These are phyloP conservation scores for Lachancea meyersii DNA, from an alignment of 805 yeast species.

Conservation along the genomic window DNA sequence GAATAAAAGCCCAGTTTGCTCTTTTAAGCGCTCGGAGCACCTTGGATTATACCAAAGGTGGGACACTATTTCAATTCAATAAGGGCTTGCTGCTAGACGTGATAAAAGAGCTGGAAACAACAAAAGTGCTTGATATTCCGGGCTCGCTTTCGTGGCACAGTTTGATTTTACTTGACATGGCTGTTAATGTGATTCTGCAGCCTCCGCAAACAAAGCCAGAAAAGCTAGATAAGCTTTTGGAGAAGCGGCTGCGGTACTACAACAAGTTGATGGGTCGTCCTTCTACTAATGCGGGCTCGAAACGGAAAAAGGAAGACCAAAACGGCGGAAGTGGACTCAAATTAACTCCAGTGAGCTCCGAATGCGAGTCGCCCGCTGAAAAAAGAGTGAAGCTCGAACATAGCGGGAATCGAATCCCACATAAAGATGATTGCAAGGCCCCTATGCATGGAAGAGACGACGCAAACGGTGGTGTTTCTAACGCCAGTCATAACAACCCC, in stretches of 20 bases:
- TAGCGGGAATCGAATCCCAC: neutral
- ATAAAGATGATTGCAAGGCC: neutral
- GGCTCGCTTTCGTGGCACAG: slow-evolving; percentile 58
- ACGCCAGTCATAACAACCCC: slow-evolving; percentile 3
- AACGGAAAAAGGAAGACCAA: slow-evolving; percentile 6
- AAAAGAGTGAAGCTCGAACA: slow-evolving; percentile 16
- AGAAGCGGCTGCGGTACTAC: slow-evolving; percentile 25
- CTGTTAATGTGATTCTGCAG: slow-evolving; percentile 58
- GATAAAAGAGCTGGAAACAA: slow-evolving; percentile 44
- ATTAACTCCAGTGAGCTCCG: slow-evolving; percentile 8
- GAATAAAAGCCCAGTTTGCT: slow-evolving; percentile 59
- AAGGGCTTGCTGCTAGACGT: slow-evolving; percentile 49
- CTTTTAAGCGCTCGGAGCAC: slow-evolving; percentile 68
- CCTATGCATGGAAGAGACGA: neutral
- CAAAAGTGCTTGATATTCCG: slow-evolving; percentile 48
- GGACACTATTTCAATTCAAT: slow-evolving; percentile 68
- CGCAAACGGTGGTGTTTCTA: neutral
- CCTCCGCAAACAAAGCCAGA: slow-evolving; percentile 36
- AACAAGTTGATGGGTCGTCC: slow-evolving; percentile 26
- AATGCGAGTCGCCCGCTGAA: slow-evolving; percentile 12
- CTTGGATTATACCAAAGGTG: slow-evolving; percentile 76
- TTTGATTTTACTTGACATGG: slow-evolving; percentile 48
- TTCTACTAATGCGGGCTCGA: neutral
- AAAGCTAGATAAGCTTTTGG: slow-evolving; percentile 27
- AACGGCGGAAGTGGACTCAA: neutral